Evolutionary conservation across 2,329 filamentous ascomycete species (phyloP), one percentile per base, ranked within the genome.

Genomic region (Verticillium nonalfalfae): DNA sequence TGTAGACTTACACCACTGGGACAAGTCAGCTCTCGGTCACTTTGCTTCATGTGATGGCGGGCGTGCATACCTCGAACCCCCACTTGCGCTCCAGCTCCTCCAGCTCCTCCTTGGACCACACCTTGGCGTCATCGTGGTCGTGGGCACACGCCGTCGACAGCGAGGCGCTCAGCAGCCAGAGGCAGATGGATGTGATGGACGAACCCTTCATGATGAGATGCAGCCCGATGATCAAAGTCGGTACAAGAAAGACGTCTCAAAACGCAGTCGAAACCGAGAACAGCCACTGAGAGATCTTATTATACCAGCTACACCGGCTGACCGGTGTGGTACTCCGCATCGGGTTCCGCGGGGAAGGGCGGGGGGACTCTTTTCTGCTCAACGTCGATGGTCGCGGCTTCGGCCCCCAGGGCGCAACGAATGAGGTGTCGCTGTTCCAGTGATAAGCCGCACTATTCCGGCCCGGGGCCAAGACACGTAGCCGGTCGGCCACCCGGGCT

Each of bases 11-110:
- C 63, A 61, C 63, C 63, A 64, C 63, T 64, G 40, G n/a, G 26
- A 35, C 2, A 14, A 21, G 1, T 18, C 18, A 50, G 45, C 45
- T 15, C 21, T 50, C 18, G n/a, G 26, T 26, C 5, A 9, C 21
- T n/a, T 4, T 18, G n/a, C 7, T 11, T 7, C 35, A 36, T 36
- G 9, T 50, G 7, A 26, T 50, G 7, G 21, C 45, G 7, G 7
- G 45, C 4, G 9, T 40, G 26, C 60, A 68, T 69, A 85, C 83
- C 73, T 86, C 83, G 56, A 75, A 75, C 1, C 82, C 81, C 83
- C 83, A 86, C 78, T 85, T 85, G 57, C 73, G 73, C 68, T 85
- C 78, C 54, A 86, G 72, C 67, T 84, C 81, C 15, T 78, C 78
- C 31, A 82, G 70, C 62, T 81, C 76, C 65, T 83, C 81, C 63